Evolutionary conservation across 305 asterid genomes (phyloP).

Genomic region (Nicotiana rustica): DNA sequence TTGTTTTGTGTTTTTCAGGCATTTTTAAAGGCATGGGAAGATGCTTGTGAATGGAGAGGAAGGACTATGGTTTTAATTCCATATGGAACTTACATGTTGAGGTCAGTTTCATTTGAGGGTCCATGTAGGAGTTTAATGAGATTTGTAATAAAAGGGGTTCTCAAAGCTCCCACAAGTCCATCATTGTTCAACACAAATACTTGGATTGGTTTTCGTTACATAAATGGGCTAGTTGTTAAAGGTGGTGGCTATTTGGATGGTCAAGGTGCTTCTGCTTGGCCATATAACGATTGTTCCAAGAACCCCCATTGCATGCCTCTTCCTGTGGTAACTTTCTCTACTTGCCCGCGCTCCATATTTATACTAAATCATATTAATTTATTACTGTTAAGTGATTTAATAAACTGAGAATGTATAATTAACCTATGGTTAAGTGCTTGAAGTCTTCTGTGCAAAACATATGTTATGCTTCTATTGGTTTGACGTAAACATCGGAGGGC

Average conservation of each 20-base stretch:
- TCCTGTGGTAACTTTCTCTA: slow-evolving; percentile 60
- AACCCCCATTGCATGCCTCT: slow-evolving; percentile 56
- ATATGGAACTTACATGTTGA: slow-evolving; percentile 55
- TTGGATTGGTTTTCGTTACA: slow-evolving; percentile 72
- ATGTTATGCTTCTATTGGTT: too few species aligned
- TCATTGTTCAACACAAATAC: slow-evolving; percentile 44
- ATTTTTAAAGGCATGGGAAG: slow-evolving; percentile 61
- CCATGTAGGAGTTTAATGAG: slow-evolving; percentile 50
- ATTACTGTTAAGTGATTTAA: too few species aligned
- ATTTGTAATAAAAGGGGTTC: slow-evolving; percentile 53
- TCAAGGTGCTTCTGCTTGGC: slow-evolving; percentile 79
- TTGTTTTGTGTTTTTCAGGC: slow-evolving; percentile 49
- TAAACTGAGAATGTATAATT: too few species aligned
- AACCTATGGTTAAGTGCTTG: too few species aligned
- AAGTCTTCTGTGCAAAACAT: too few species aligned
- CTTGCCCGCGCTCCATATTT: too few species aligned
- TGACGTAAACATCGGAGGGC: too few species aligned
- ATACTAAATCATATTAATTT: too few species aligned
- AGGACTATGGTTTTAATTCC: slow-evolving; percentile 57
- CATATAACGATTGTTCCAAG: slow-evolving; percentile 59
- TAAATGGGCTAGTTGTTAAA: slow-evolving; percentile 48
- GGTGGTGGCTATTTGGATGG: slow-evolving; percentile 85
- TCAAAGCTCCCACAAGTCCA: slow-evolving; percentile 58
- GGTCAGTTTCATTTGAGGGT: slow-evolving; percentile 57
- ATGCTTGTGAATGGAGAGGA: slow-evolving; percentile 62